Conservation (phyloP, 495 filamentous ascomycete genomes). For the Penicillium canescens region DNA sequence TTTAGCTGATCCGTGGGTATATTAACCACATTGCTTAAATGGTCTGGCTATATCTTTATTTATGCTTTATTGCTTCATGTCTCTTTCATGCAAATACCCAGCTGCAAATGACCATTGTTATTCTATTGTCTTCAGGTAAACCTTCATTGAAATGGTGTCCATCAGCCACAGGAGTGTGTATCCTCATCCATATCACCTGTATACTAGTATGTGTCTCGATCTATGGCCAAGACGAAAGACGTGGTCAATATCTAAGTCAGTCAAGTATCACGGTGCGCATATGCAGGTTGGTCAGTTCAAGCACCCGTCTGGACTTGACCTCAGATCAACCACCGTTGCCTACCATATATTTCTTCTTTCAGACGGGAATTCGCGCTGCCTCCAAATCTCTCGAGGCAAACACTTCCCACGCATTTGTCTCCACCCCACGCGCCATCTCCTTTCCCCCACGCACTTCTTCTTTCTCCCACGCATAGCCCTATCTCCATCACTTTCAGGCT, state of each 20-base stretch:
- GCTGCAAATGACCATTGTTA: not conserved
- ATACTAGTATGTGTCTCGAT: not conserved
- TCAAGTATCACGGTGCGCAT: not conserved
- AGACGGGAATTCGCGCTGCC: no score
- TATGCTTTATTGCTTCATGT: slow-evolving; percentile 1
- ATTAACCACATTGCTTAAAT: not conserved
- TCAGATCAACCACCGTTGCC: not conserved
- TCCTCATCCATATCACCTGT: not conserved
- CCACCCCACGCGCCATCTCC: no score
- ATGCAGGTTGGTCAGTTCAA: not conserved
- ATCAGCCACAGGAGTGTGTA: not conserved
- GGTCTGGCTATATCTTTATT: not conserved
- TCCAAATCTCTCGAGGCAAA: no score
- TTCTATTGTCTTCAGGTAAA: not conserved
- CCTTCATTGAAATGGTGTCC: not conserved
- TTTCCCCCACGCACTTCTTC: no score
- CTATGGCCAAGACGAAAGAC: not conserved
- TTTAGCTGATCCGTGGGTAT: no score
- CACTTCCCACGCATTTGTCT: no score
- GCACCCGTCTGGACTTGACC: not conserved
- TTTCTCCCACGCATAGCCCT: no score
- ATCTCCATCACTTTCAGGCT: no score
- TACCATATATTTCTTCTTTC: not conserved
- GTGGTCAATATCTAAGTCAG: not conserved
- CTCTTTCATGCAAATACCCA: slow-evolving; percentile 11